Base-by-base conservation (phyloP, 75 land plant genomes). In the Pseudotsuga menziesii region DNA sequence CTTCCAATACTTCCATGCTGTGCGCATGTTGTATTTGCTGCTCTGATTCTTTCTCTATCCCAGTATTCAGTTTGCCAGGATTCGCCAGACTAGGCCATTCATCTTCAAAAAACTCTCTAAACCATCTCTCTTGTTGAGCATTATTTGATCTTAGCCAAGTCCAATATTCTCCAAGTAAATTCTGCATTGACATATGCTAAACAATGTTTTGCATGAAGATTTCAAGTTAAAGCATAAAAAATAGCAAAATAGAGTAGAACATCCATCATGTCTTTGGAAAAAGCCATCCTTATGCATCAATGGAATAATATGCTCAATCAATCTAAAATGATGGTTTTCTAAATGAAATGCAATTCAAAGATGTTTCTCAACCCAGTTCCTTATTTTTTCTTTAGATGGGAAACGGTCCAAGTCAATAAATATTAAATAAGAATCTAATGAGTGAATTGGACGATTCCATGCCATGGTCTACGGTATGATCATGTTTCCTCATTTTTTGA, bases 131-230 rank as follows among this genome's bases (percentile, higher is more conserved):
- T 88, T 96, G 89, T 77, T 80, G 83, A 64, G 73, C 76, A 76
- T 81, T 82, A 63, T 75, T 88, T 26, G 91, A 84, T 48, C 77
- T 72, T 52, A 96, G 76, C 97, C 94, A 94, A 16, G 35, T 44
- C 44, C 76, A 56, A 76, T 90, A 86, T 61, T 92, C 91, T 58
- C 76, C 89, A 78, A 96, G 84, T 27, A 89, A 55, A 76, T 63
- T 89, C 99, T 94, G 82, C 17, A 83, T 25, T 75, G 29, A 23
- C 78, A 58, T 22, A 71, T 71, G 22, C 14, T 67, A 67, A 69
- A 48, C 23, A 39, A n/a, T 69, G 23, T 69, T 69, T 69, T 69
- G 9, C 23, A 39, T 69, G 72, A 69, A 41, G 23, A 69, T 20
- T 39, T 69, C 23, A 69, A 8, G 63, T 41, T 39, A 69, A 66